These are phyloP conservation scores for Coemansia sp. DNA, from an alignment of 192 early-diverging fungal species.

Conservation along the genomic window DNA sequence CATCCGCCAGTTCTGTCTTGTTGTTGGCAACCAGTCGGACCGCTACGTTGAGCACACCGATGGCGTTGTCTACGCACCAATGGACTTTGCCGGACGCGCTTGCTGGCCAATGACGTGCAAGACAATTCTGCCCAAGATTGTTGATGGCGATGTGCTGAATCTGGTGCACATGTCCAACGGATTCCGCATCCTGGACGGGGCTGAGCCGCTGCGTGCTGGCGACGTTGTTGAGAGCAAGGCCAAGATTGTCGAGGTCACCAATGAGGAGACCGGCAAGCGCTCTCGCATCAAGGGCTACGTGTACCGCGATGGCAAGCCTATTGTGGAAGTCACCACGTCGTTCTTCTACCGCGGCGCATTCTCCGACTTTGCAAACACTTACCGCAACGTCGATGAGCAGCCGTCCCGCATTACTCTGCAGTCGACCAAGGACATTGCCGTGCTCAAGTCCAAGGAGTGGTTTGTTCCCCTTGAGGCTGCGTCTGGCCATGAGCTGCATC, in stretches of 20 bases:
- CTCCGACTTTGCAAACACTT: slow-evolving; percentile 84
- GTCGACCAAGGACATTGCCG: slow-evolving; percentile 82
- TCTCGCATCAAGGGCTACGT: slow-evolving; percentile 85
- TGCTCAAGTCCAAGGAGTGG: slow-evolving; percentile 90
- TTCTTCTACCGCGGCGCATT: slow-evolving; percentile 94
- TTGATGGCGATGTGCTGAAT: slow-evolving; percentile 89
- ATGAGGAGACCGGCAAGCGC: slow-evolving; percentile 88
- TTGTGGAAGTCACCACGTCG: slow-evolving; percentile 83
- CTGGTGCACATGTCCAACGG: slow-evolving; percentile 94
- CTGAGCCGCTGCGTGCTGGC: slow-evolving; percentile 71
- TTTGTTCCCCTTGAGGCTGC: slow-evolving; percentile 55
- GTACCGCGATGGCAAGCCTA: slow-evolving; percentile 67
- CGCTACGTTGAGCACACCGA: slow-evolving; percentile 86
- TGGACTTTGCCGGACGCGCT: slow-evolving; percentile 62
- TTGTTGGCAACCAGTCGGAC: slow-evolving; percentile 70
- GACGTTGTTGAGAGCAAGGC: slow-evolving; percentile 84
- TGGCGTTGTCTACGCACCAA: slow-evolving; percentile 84
- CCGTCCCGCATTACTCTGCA: slow-evolving; percentile 74
- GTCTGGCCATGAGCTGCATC: slow-evolving; percentile 58
- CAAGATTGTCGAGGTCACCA: slow-evolving; percentile 80
- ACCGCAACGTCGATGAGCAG: slow-evolving; percentile 80
- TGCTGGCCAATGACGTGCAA: slow-evolving; percentile 84
- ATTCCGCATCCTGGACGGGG: slow-evolving; percentile 79
- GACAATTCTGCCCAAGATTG: slow-evolving; percentile 88
- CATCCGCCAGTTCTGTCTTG: slow-evolving; percentile 75